Percentiles rank a stretch among this genome's conserved stretches.
Conservation (phyloP, 176 grass and related monocot species). For the Chrysopogon serrulatus region DNA sequence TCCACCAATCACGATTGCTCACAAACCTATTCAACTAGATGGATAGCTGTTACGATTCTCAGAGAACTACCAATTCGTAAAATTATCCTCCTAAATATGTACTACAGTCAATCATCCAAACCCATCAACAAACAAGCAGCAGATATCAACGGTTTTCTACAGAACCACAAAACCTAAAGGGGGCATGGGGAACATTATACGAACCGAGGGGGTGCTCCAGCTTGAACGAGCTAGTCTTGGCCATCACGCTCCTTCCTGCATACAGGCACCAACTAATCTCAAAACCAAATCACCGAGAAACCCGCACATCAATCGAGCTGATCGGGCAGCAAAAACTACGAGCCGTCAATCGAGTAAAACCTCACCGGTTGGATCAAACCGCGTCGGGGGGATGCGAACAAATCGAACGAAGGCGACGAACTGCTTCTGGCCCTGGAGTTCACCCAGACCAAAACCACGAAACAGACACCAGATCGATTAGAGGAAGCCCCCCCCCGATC, state of each 20-base stretch:
- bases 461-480: not conserved
- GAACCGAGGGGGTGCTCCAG: conserved; percentile 88
- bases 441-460: not conserved
- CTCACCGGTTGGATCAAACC: not conserved
- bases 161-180: not conserved
- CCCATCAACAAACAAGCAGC: not conserved
- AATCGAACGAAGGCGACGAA: not conserved
- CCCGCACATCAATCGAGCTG: not conserved
- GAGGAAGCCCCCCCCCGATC: not conserved
- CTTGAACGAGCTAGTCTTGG: conserved; percentile 85
- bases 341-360: not conserved
- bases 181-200: not conserved
- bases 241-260: conserved; percentile 50
- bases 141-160: not conserved
- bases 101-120: not conserved
- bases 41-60: not conserved
- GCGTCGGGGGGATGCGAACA: not conserved
- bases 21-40: not conserved
- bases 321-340: not conserved
- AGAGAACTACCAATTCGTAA: not conserved
- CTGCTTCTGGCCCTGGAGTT: not conserved
- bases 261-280: not conserved
- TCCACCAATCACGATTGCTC: not conserved
- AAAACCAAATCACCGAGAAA: not conserved
- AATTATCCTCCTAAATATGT: not conserved